Evolutionary conservation across 768 basidiomycete species (phyloP).

Genomic region (Rhizopogon vesiculosus): DNA sequence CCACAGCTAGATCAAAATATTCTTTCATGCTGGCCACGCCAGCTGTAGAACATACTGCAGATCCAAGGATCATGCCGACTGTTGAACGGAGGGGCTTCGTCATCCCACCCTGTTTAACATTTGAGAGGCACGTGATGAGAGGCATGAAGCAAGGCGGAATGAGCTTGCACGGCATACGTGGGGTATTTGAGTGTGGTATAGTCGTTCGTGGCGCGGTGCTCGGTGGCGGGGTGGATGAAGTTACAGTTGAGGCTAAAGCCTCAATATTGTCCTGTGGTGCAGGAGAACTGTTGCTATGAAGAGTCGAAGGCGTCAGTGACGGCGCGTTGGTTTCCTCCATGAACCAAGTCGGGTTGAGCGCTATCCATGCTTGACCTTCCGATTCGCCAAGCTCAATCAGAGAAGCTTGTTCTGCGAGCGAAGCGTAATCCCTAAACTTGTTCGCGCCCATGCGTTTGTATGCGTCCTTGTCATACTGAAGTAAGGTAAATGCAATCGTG

Average conservation of each 20-base stretch:
- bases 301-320: slow-evolving; percentile 3
- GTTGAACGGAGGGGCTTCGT: slow-evolving; percentile 30
- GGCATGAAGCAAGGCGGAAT: slow-evolving; percentile 17
- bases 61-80: slow-evolving; percentile 29
- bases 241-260: too few relatives aligned
- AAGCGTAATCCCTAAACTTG: slow-evolving; percentile 22
- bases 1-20: slow-evolving; percentile 35
- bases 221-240: not conserved
- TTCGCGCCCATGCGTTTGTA: slow-evolving; percentile 22
- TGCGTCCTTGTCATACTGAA: slow-evolving; percentile 18
- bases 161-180: not conserved
- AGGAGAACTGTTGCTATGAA: not conserved
- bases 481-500: slow-evolving; percentile 32
- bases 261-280: not conserved
- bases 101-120: slow-evolving; percentile 26
- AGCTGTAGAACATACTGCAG: slow-evolving; percentile 31
- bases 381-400: slow-evolving; percentile 23
- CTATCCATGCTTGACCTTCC: slow-evolving; percentile 19
- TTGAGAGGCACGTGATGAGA: slow-evolving; percentile 30
- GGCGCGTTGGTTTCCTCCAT: not conserved
- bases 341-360: not conserved
- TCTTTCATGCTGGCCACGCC: slow-evolving; percentile 37
- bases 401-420: too few relatives aligned
- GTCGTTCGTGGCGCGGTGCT: too few relatives aligned
- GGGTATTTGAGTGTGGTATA: not conserved